Evolutionary conservation across 257 asterid species (phyloP).

Genomic region (Solanum rostratum): DNA sequence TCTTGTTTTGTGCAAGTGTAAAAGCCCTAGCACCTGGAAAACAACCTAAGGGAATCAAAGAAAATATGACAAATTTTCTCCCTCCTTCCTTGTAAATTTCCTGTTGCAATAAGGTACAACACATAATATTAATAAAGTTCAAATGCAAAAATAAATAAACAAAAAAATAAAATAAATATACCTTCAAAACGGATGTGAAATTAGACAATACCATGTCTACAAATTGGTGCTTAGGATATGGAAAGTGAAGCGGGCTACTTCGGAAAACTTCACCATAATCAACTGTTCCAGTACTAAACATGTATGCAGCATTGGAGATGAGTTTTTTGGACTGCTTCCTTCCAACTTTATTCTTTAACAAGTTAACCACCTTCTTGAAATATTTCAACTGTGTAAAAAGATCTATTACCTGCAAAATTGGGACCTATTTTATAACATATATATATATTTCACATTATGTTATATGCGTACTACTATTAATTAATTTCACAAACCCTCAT

Average conservation of each 20-base stretch:
- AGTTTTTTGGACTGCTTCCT: background rate
- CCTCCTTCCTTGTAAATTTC: slow-evolving; percentile 15
- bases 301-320: slow-evolving; percentile 14
- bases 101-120: background rate
- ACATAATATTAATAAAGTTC: background rate
- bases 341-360: slow-evolving; percentile 4
- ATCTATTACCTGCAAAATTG: slow-evolving; percentile 5
- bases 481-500: background rate
- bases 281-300: slow-evolving; percentile 12
- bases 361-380: slow-evolving; percentile 8
- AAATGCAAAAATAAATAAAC: background rate
- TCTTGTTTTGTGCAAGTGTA: background rate
- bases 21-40: slow-evolving; percentile 6
- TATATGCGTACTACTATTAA: background rate
- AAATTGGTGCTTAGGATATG: slow-evolving; percentile 5
- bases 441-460: background rate
- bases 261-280: background rate
- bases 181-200: slow-evolving; percentile 8
- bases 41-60: slow-evolving; percentile 4
- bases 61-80: slow-evolving; percentile 17
- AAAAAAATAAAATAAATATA: background rate
- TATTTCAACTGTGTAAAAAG: slow-evolving; percentile 7
- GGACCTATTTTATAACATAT: background rate
- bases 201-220: slow-evolving; percentile 4
- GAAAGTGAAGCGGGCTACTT: background rate